Conservation (phyloP, 257 asterid species). For the Solanum rostratum region DNA sequence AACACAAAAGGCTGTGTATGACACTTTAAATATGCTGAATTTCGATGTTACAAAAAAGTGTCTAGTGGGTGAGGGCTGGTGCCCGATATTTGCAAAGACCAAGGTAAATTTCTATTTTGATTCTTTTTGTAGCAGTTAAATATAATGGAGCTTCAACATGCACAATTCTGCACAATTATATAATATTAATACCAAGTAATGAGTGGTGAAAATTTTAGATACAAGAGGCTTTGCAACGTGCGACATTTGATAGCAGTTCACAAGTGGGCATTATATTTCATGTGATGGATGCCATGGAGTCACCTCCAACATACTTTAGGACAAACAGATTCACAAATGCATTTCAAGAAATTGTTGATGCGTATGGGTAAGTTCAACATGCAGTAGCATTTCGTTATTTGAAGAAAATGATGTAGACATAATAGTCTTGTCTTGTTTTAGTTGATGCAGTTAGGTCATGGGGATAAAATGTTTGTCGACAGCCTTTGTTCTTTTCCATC, state of each 20-base stretch:
- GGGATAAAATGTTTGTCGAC: background rate
- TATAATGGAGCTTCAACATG: background rate
- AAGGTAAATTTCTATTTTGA: conserved; percentile 29
- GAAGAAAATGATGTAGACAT: background rate
- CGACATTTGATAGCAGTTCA: conserved; percentile 87
- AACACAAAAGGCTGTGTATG: conserved; percentile 89
- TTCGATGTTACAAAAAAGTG: conserved; percentile 97
- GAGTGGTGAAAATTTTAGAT: conserved; percentile 39
- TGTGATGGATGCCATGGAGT: conserved; percentile 74
- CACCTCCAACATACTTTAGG: conserved; percentile 90
- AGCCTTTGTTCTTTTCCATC: background rate
- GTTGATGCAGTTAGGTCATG: background rate
- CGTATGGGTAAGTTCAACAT: conserved; percentile 72
- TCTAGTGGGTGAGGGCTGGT: conserved; percentile 99
- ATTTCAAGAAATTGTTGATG: conserved; percentile 97
- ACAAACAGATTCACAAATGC: conserved; percentile 73
- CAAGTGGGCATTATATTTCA: conserved; percentile 93
- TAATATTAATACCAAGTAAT: background rate
- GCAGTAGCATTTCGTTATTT: background rate
- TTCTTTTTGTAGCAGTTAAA: background rate
- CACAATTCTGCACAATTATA: background rate
- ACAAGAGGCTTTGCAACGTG: conserved; percentile 88
- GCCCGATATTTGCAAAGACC: conserved; percentile 79
- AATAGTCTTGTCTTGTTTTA: background rate
- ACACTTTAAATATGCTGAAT: conserved; percentile 85